These are phyloP conservation scores for Nasturtium officinale DNA, from an alignment of 345 rosid genomes.

Conservation along the genomic window DNA sequence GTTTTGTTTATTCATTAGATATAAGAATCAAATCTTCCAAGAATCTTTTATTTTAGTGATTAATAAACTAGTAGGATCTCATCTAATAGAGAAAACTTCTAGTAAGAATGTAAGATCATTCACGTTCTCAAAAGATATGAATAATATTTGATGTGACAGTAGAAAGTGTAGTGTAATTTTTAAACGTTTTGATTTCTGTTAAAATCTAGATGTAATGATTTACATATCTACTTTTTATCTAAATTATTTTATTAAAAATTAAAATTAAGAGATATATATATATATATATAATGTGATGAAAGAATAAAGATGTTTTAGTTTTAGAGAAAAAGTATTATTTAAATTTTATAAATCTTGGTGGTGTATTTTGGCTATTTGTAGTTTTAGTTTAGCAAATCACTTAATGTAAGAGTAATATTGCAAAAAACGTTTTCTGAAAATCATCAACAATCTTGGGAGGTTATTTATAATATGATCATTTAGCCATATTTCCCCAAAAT, in stretches of 20 bases:
- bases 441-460: not conserved
- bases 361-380: not conserved
- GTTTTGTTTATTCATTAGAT: not conserved
- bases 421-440: not conserved
- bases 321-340: not conserved
- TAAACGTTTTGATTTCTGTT: not conserved
- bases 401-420: not conserved
- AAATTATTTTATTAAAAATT: no score
- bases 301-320: not conserved
- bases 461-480: not conserved
- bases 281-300: not conserved
- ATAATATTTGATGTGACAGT: no score
- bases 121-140: not conserved
- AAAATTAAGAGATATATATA: no score
- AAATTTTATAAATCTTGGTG: not conserved
- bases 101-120: not conserved
- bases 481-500: not conserved
- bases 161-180: no score
- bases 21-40: not conserved
- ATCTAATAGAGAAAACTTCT: no score
- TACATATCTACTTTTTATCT: no score
- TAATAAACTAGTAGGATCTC: not conserved
- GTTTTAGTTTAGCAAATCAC: not conserved
- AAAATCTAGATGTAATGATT: no score
- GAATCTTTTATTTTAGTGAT: not conserved